phyloP scores from a whole-genome alignment of 495 filamentous ascomycete genomes.

The Talaromyces ruber region DNA sequence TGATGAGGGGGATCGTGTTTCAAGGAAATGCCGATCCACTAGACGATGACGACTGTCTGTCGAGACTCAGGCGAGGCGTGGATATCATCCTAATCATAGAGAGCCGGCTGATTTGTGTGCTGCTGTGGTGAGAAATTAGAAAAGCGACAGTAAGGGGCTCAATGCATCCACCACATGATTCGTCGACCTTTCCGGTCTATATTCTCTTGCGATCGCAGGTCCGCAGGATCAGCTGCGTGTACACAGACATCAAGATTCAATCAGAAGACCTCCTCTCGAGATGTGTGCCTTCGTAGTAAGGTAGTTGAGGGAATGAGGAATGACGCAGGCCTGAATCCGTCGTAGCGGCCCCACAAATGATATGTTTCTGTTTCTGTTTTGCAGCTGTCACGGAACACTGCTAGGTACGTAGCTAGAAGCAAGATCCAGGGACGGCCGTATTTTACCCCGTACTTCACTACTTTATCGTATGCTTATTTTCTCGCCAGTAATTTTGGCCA shows the following conservation, averaged over 20 bases:
- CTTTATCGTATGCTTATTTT: not conserved
- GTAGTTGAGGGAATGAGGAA: not conserved
- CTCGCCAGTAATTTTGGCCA: not conserved
- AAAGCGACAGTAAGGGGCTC: not conserved
- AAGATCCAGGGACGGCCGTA: not conserved
- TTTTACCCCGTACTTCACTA: not conserved
- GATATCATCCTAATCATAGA: not conserved
- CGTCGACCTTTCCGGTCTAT: not conserved
- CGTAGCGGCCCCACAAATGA: not conserved
- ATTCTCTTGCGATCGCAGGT: not conserved
- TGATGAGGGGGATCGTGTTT: not conserved
- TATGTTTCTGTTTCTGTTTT: not conserved
- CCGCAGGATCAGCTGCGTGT: not conserved
- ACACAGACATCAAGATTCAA: not conserved
- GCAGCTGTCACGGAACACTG: not conserved
- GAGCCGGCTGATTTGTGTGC: not conserved
- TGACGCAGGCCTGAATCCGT: not conserved
- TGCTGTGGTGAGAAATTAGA: not conserved
- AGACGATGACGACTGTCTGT: not conserved
- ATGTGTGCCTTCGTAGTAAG: not conserved
- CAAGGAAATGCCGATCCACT: not conserved
- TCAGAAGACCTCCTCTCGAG: not conserved
- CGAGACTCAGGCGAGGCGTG: not conserved
- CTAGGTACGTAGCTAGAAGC: not conserved
- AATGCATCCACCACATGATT: not conserved